Base-by-base conservation (phyloP, 1,284 basidiomycete genomes). In the Apiotrichum porosum region DNA sequence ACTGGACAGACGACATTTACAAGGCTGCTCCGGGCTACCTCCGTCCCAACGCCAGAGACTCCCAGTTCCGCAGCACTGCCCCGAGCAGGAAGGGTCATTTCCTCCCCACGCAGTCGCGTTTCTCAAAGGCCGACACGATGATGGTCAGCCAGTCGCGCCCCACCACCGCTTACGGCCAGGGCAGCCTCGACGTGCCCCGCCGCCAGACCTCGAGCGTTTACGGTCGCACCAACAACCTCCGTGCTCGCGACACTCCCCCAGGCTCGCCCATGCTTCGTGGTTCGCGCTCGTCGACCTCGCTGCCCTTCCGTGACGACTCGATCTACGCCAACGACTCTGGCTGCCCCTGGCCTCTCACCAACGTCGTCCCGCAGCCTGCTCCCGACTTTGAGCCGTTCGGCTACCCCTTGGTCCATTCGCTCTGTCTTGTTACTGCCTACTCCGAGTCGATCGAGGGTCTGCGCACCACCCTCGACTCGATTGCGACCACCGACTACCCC, bases 401-500 rank as follows among this genome's bases (percentile, higher is more conserved):
- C 63, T 99, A 90, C 79, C 92, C 91, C 0, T 82, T 98, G 21
- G 88, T 84, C 2, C 90, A 98, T 71, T 85, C 89, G 6, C 92
- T 98, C 60, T 92, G 90, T 66, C 83, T 98, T 26, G 95, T 99
- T 55, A 99, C 95, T 1, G 95, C 95, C 3, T 99, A 99, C 71
- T 97, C 93, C 1, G 94, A 99, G 74, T 94, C 90, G 3, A 81
- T 94, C 26, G 93, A 97, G 71, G 95, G 95, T 77, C 78, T 99
- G 3, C 83, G 94, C 32, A 98, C 95, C 9, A 99, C 95, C 0
- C 78, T 99, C 21, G 94, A 99, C 74, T 97, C 94, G 15, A 81
- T 99, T 21, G 92, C 93, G 5, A 98, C 94, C 8, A 97, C 94
- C 37, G 93, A 97, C 73, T 99, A 97, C 68, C 94, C 94, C 23